Evolutionary conservation across 495 filamentous ascomycete species (phyloP).

Genomic region (Hyaloscypha variabilis): DNA sequence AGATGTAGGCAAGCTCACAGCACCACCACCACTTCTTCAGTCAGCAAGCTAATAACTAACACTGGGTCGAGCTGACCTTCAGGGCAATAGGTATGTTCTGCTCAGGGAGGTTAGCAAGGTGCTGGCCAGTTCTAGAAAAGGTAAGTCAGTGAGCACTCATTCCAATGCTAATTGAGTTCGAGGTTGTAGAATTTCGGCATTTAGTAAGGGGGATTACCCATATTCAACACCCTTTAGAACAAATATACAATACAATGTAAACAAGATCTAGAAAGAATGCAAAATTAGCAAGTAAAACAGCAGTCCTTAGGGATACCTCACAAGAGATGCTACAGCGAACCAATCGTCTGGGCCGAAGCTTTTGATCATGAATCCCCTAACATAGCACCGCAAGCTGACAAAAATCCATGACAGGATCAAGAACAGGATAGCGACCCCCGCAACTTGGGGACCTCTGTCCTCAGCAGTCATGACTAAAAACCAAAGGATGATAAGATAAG

Average conservation of each 20-base stretch:
- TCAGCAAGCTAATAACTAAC: not conserved
- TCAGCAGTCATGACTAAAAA: conserved; percentile 15
- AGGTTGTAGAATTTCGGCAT: too few species aligned
- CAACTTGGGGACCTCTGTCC: conserved; percentile 25
- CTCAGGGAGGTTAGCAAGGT: conserved; percentile 4
- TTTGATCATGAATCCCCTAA: conserved; percentile 17
- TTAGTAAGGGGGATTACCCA: too few species aligned
- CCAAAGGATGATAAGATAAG: not conserved
- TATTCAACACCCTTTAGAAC: conserved; percentile 23
- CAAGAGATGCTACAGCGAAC: conserved; percentile 20
- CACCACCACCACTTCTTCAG: conserved; percentile 29
- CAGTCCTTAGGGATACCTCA: conserved; percentile 2
- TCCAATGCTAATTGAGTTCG: too few species aligned
- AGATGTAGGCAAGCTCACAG: conserved; percentile 40
- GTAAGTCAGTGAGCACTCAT: not conserved
- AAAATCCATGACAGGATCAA: conserved; percentile 17
- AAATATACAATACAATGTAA: conserved; percentile 24
- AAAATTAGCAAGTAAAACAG: conserved; percentile 1
- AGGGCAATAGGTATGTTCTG: conserved; percentile 16
- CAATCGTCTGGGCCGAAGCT: conserved; percentile 24
- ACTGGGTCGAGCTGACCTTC: conserved; percentile 8
- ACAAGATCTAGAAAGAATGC: conserved; percentile 11
- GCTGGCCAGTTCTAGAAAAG: conserved; percentile 12
- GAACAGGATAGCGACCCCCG: conserved; percentile 19
- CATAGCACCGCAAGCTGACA: conserved; percentile 18